These are phyloP conservation scores for Bryoerythrophyllum caledonicum DNA, from an alignment of 225 moss, liverwort and hornwort genomes.

Conservation along the genomic window DNA sequence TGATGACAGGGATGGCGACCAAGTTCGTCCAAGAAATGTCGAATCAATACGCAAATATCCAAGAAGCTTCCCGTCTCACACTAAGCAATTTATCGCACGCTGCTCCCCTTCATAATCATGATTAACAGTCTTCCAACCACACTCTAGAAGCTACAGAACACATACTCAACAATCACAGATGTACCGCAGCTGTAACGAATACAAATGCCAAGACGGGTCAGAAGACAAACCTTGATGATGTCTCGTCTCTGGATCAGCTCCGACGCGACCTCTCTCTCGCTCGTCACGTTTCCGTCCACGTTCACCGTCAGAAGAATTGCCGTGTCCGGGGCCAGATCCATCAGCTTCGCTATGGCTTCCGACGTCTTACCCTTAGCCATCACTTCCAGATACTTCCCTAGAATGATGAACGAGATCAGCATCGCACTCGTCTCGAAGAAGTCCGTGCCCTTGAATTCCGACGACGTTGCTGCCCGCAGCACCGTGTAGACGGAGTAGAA, in stretches of 20 bases:
- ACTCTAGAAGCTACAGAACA: neutral
- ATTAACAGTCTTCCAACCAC: too few relatives aligned
- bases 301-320: conserved; percentile 54
- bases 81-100: too few relatives aligned
- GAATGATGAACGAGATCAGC: conserved; percentile 83
- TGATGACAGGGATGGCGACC: too few relatives aligned
- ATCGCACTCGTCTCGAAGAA: conserved; percentile 95
- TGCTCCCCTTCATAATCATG: too few relatives aligned
- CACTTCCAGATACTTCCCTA: conserved; percentile 83
- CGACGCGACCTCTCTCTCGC: conserved; percentile 64
- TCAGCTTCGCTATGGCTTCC: conserved; percentile 82
- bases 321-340: conserved; percentile 78
- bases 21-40: too few relatives aligned
- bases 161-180: neutral
- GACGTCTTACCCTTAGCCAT: conserved; percentile 91
- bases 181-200: neutral
- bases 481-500: conserved; percentile 89
- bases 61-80: too few relatives aligned
- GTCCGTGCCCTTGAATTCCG: conserved; percentile 62
- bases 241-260: conserved; percentile 88
- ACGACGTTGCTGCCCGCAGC: conserved; percentile 60
- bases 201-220: too few relatives aligned
- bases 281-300: conserved; percentile 26
- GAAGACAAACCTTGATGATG: conserved; percentile 58
- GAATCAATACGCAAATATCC: too few relatives aligned